Percentiles rank a stretch among this genome's conserved stretches.
Conservation (phyloP, 164 flowering plant species). For the Amborella trichopoda region DNA sequence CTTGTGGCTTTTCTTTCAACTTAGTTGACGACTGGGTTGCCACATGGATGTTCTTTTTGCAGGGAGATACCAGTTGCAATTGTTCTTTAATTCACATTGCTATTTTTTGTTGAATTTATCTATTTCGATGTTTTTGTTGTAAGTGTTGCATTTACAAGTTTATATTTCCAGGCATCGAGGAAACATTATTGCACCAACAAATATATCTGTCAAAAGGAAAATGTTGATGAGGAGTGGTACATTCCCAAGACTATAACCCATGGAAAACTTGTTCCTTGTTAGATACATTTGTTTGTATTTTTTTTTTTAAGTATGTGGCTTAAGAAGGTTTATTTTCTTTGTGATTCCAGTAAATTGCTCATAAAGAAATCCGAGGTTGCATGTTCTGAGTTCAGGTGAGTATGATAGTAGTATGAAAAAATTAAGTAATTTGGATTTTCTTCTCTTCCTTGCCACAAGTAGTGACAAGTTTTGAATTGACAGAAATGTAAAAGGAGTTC, state of each 20-base stretch:
- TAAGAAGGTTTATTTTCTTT: neutral
- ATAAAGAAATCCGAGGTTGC: slow-evolving; percentile 29
- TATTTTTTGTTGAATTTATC: too few relatives aligned
- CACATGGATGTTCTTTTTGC: too few relatives aligned
- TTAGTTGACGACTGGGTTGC: too few relatives aligned
- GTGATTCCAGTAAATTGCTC: slow-evolving; percentile 58
- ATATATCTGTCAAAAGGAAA: slow-evolving; percentile 35
- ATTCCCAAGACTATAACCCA: slow-evolving; percentile 10
- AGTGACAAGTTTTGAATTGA: slow-evolving; percentile 1
- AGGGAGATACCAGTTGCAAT: too few relatives aligned
- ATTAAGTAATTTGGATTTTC: too few relatives aligned
- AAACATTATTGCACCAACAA: slow-evolving; percentile 82
- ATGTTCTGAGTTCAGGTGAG: slow-evolving; percentile 75
- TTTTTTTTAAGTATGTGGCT: neutral
- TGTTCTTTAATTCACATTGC: too few relatives aligned
- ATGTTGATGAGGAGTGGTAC: slow-evolving; percentile 88
- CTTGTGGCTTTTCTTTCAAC: too few relatives aligned
- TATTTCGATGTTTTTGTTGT: too few relatives aligned
- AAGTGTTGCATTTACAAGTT: neutral
- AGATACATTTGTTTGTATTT: neutral
- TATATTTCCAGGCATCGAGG: slow-evolving; percentile 58
- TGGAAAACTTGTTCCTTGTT: too few relatives aligned
- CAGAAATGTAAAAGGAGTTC: slow-evolving; percentile 70
- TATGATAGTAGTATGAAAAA: too few relatives aligned
- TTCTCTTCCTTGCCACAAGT: neutral